Evolutionary conservation across 352 stramenopile species (phyloP), one percentile per base, ranked within the genome.

Genomic region (Globisporangium parvum): DNA sequence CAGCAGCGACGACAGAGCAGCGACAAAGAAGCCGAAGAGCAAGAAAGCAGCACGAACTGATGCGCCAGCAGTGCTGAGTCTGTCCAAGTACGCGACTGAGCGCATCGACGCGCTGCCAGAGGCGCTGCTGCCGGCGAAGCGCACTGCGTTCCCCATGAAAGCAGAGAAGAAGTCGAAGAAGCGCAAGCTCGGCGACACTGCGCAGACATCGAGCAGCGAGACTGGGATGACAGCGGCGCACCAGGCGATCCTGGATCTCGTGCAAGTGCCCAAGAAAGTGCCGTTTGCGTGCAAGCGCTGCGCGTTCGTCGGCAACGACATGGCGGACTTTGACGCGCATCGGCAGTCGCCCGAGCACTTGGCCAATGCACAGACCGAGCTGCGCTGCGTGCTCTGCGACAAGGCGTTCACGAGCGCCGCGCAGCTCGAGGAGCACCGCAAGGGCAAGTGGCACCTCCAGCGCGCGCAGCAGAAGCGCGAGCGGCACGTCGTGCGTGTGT

Each of bases 251-350:
- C 35, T 81, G 17, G 71, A 87, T 46, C 67, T 68, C 31, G 50
- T 90, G 24, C 67, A 77, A 42, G 77, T 78, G 63, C 75, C 75
- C 41, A 88, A 87, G 68, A 87, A 80, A 55, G 76, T 91, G 20
- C 84, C 84, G 54, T 92, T 93, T 61, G 79, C 79, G 21, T 93
- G 84, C 66, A 91, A 91, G 62, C 73, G 72, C 12, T 93, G 84
- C 55, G 72, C 63, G 21, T 93, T 92, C 47, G 71, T 93, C 8
- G 84, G 84, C n/a, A 75, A 76, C 44, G 61, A 91, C 55, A 47
- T 93, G 53, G 74, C 71, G 9, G 72, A 84, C 2, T 89, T 92
- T 28, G 52, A 86, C 47, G 63, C 67, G 44, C 84, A 93, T 45
- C 65, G 69, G 15, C 49, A 60, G 33, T 88, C 81, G 24, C 55